Evolutionary conservation across 371 early-diverging fungal genomes (phyloP), one percentile per base, ranked within the genome.

Genomic region (Mortierella sp.): DNA sequence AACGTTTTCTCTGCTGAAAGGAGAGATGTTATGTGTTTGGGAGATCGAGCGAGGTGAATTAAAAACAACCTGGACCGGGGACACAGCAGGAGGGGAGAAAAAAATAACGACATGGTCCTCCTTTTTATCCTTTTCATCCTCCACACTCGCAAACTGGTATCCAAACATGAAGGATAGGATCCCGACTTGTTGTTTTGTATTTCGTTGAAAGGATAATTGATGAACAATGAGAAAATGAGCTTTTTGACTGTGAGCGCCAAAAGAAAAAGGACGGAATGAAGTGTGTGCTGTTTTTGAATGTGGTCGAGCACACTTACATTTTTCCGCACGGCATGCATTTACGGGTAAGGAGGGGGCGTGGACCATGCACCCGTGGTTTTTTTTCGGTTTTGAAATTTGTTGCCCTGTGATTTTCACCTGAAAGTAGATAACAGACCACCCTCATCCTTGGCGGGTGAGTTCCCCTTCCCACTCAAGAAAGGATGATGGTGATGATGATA

Each of bases 371-470:
- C 45, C 66, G 45, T 66, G 45, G 45, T 66, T 41, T 40, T 48
- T n/a, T 43, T 66, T 66, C 19, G 19, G 55, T 44, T 61, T 47
- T 10, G 48, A 37, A 41, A 53, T 40, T 40, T 66, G 41, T 64
- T 73, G 37, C 48, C 73, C 64, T 77, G 78, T 77, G 78, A 68
- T 73, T 73, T 72, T 67, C 78, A 77, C 73, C 77, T 77, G 72
- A 72, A 68, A 77, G 65, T 68, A 63, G 63, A 34, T 34, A 41
- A 58, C 37, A 34, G 26, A 37, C 55, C 43, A 41, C 29, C 58
- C 39, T 13, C 31, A 5, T 10, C 41, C 39, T 41, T 58, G 40
- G 34, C 40, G 37, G 22, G 29, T 10, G 55, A 31, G 61, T 34
- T 31, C 22, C 37, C 31, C 22, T 61, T 31, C 31, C 31, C 16